Evolutionary conservation across 805 yeast species (phyloP).

Genomic region (Sugiyamaella valdiviana): DNA sequence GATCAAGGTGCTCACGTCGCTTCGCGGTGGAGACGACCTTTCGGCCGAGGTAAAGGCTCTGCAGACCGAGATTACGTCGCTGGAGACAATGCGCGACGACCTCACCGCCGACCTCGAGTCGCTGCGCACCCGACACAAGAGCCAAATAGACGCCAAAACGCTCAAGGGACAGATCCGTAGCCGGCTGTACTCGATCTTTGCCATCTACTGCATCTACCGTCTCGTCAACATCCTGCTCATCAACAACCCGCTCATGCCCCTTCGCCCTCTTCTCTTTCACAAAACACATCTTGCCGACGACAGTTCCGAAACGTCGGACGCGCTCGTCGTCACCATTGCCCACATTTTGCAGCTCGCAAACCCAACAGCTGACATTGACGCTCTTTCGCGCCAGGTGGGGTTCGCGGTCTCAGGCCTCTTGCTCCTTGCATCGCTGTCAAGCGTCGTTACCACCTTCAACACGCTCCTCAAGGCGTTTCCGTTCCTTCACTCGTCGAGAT

Average conservation of each 20-base stretch:
- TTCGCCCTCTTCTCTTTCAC: constrained; percentile 1
- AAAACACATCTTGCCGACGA: neutral
- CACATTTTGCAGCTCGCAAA: constrained; percentile 15
- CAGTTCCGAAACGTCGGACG: constrained; percentile 18
- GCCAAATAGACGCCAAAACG: constrained; percentile 27
- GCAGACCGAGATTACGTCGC: constrained; percentile 31
- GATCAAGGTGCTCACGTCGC: constrained; percentile 23
- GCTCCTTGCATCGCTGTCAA: constrained; percentile 32
- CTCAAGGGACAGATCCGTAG: constrained; percentile 27
- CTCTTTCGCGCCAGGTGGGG: constrained; percentile 36
- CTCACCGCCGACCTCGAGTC: constrained; percentile 29
- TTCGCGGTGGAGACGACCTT: constrained; percentile 22
- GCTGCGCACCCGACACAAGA: constrained; percentile 20
- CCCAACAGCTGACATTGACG: constrained; percentile 26
- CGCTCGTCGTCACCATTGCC: constrained; percentile 24
- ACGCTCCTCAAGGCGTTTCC: constrained; percentile 30
- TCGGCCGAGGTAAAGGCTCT: constrained; percentile 17
- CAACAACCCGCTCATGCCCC: constrained; percentile 24
- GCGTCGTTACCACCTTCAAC: constrained; percentile 32
- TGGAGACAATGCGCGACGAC: constrained; percentile 29
- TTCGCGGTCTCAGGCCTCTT: constrained; percentile 35
- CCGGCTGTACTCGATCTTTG: constrained; percentile 28
- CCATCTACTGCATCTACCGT: constrained; percentile 38
- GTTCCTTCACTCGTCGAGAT: constrained; percentile 4
- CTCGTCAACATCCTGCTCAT: constrained; percentile 29